Evolutionary conservation across 2,329 filamentous ascomycete genomes (phyloP), one percentile per base, ranked within the genome.

Genomic region (Aureobasidium sp.): DNA sequence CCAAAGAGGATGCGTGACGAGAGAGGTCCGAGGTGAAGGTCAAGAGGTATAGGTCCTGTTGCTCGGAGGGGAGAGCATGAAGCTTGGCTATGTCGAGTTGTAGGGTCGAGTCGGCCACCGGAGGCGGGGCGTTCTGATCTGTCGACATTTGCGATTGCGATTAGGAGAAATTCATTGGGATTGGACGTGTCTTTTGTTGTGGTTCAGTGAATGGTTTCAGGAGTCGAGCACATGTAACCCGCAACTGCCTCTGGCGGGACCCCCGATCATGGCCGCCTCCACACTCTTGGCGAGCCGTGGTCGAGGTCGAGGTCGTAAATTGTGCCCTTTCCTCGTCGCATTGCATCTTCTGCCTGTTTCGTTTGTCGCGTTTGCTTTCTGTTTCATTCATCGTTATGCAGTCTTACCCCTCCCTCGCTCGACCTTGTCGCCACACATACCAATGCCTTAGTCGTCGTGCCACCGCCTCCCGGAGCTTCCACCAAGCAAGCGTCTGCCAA

Each of bases 41-140:
- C 63, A 99, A 82, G 65, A 99, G 83, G 74, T 94, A 95, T 13
- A 99, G 84, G 70, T 97, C 92, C 76, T 99, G 94, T 74, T 99
- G 94, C 77, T 99, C 94, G 59, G 90, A 85, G 47, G 93, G 90
- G 50, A 97, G 84, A 58, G 89, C 83, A 75, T 96, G 88, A 51
- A 99, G 86, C 81, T 96, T 96, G 69, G 86, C 79, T 67, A 96
- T 78, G 72, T 99, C 92, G 73, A 99, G 89, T 79, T 96, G 67
- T 57, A 65, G 76, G 67, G 71, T 48, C 32, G 64, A 49, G 44
- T 51, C 49, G 39, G 63, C 61, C 32, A 58, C 53, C n/a, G 64
- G 59, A 47, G 64, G 41, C 29, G 51, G 27, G 16, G 44, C 36
- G 13, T 59, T 37, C 25, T 54, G 48, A 41, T 61, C 44, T 16